Percentiles rank a stretch among this genome's conserved stretches.
Conservation (phyloP, 2,329 filamentous ascomycete genomes). For the Westerdykella aurantiaca region DNA sequence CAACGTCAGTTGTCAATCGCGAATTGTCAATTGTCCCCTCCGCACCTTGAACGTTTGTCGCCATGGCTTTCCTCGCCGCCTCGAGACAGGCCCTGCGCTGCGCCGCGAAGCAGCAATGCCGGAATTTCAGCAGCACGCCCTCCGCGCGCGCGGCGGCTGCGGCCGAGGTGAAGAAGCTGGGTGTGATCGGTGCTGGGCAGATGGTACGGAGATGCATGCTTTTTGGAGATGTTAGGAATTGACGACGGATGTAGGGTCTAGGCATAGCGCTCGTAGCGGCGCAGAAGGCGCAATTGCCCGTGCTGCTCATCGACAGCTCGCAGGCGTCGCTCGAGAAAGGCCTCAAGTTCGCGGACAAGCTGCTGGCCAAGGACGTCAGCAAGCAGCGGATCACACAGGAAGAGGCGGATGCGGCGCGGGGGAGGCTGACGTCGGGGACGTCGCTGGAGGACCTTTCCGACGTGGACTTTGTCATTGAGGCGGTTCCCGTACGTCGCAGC, state of each 20-base stretch:
- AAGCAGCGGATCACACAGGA: constrained; percentile 81
- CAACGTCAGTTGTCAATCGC: too few relatives aligned
- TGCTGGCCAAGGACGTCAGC: constrained; percentile 84
- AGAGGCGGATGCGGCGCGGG: constrained; percentile 67
- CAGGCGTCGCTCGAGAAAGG: constrained; percentile 84
- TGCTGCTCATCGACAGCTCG: constrained; percentile 78
- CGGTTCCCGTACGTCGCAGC: constrained; percentile 57
- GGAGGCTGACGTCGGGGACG: constrained; percentile 63
- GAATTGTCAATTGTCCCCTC: background rate
- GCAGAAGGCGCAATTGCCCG: constrained; percentile 73
- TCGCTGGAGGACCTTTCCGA: constrained; percentile 69
- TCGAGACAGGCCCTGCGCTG: constrained; percentile 25
- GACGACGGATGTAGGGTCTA: constrained; percentile 59
- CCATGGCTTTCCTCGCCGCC: constrained; percentile 29
- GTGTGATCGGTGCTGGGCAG: constrained; percentile 90
- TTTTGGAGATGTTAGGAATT: constrained; percentile 8
- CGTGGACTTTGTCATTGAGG: constrained; percentile 97
- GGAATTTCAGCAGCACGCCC: constrained; percentile 63
- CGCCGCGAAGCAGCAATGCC: constrained; percentile 30
- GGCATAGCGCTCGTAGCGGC: constrained; percentile 95
- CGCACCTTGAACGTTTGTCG: background rate
- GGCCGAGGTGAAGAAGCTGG: constrained; percentile 76
- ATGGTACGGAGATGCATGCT: constrained; percentile 59
- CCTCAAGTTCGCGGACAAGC: constrained; percentile 86
- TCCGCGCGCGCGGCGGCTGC: constrained; percentile 45